phyloP scores from a whole-genome alignment of 495 filamentous ascomycete genomes.

The Hyphodiscus hymeniophilus region DNA sequence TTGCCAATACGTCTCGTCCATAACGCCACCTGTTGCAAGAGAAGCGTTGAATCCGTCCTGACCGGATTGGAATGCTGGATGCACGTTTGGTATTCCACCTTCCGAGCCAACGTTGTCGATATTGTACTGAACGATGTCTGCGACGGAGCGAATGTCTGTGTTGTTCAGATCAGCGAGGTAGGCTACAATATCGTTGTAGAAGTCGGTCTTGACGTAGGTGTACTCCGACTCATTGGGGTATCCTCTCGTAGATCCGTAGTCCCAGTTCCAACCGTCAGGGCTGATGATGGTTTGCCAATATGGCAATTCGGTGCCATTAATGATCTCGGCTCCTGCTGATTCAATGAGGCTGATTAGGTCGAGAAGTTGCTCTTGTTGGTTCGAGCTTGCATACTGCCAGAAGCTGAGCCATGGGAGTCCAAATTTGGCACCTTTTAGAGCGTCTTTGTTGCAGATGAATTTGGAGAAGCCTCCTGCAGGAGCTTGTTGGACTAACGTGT shows the following conservation, averaged over 20 bases:
- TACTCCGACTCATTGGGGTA: slow-evolving; percentile 64
- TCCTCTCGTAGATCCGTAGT: slow-evolving; percentile 54
- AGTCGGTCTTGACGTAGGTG: slow-evolving; percentile 64
- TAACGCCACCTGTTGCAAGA: slow-evolving; percentile 48
- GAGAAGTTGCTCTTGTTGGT: slow-evolving; percentile 44
- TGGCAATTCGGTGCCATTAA: slow-evolving; percentile 64
- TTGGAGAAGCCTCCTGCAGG: slow-evolving; percentile 46
- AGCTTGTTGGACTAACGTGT: slow-evolving; percentile 39
- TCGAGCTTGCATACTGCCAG: slow-evolving; percentile 48
- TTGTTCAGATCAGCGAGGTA: slow-evolving; percentile 60
- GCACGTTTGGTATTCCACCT: slow-evolving; percentile 53
- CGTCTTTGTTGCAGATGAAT: slow-evolving; percentile 42
- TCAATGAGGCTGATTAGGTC: slow-evolving; percentile 46
- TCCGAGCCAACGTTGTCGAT: slow-evolving; percentile 56
- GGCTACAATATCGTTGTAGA: slow-evolving; percentile 62
- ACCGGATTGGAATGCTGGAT: slow-evolving; percentile 60
- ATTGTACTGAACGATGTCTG: slow-evolving; percentile 64
- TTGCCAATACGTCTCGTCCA: slow-evolving; percentile 57
- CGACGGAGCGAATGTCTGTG: slow-evolving; percentile 53
- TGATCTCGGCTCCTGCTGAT: slow-evolving; percentile 54
- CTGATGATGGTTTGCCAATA: slow-evolving; percentile 51
- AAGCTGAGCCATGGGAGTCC: slow-evolving; percentile 64
- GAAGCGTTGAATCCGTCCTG: slow-evolving; percentile 62
- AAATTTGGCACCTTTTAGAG: slow-evolving; percentile 53
- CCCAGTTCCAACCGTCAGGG: slow-evolving; percentile 64